Evolutionary conservation across 192 early-diverging fungal species (phyloP).

Genomic region (Podila minutissima): DNA sequence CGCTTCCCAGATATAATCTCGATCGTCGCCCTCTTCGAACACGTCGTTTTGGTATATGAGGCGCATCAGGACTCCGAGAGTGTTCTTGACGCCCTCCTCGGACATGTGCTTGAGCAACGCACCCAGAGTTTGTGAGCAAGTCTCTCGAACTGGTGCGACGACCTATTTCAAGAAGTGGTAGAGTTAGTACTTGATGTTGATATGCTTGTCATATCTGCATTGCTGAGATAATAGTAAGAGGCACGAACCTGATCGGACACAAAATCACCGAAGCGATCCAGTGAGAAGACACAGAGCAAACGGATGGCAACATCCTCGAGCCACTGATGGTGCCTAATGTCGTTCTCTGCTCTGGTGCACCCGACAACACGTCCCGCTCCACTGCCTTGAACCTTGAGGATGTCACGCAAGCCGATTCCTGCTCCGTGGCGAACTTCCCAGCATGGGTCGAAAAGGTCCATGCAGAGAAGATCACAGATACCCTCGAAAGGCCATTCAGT

Average conservation of each 20-base stretch:
- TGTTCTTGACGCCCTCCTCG: constrained; percentile 64
- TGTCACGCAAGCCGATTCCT: constrained; percentile 89
- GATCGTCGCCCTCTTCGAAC: constrained; percentile 37
- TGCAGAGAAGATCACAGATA: constrained; percentile 65
- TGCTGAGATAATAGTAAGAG: too few species aligned
- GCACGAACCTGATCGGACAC: constrained; percentile 82
- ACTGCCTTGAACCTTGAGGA: constrained; percentile 86
- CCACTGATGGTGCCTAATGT: constrained; percentile 74
- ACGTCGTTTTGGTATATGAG: constrained; percentile 70
- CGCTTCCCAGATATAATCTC: constrained; percentile 85
- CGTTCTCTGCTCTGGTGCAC: constrained; percentile 64
- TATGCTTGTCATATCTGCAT: too few species aligned
- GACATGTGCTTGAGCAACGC: constrained; percentile 75
- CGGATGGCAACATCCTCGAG: constrained; percentile 90
- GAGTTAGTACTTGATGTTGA: too few species aligned
- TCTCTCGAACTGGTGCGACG: constrained; percentile 95
- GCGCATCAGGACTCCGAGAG: constrained; percentile 74
- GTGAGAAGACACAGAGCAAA: constrained; percentile 91
- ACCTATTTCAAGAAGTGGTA: constrained; percentile 54
- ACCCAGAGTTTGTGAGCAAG: constrained; percentile 85
- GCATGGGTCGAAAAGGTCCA: constrained; percentile 70
- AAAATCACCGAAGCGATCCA: constrained; percentile 98
- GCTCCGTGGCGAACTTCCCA: constrained; percentile 99
- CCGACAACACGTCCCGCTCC: constrained; percentile 82
- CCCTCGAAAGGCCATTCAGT: constrained; percentile 66